Conservation (phyloP, 768 basidiomycete species). For the Phlebiopsis flavidoalba region DNA sequence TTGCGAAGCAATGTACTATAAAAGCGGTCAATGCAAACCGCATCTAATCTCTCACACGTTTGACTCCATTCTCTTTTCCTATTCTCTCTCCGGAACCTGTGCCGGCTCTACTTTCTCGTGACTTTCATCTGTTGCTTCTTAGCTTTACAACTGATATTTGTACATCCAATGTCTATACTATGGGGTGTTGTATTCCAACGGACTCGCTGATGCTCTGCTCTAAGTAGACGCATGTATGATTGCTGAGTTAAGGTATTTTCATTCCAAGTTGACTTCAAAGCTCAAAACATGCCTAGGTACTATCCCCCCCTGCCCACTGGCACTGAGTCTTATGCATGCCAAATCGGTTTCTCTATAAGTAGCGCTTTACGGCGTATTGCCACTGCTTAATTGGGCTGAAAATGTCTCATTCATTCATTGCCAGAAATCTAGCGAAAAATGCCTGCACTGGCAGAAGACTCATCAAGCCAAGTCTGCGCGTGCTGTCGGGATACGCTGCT, state of each 20-base stretch:
- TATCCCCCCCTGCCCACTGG: neutral
- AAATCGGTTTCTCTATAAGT: neutral
- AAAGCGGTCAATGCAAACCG: neutral
- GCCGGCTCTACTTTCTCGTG: neutral
- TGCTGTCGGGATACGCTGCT: neutral
- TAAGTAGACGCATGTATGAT: conserved; percentile 8
- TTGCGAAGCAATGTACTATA: neutral
- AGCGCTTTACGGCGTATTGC: too few species aligned
- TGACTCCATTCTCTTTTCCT: neutral
- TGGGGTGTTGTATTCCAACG: conserved; percentile 1
- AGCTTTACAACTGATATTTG: neutral
- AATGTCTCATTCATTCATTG: too few species aligned
- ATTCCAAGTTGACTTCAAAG: too few species aligned
- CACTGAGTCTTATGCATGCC: neutral
- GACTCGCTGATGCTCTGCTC: conserved; percentile 2
- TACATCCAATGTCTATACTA: neutral
- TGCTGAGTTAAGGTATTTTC: conserved; percentile 1
- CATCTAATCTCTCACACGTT: neutral
- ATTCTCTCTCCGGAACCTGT: neutral
- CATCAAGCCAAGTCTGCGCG: neutral
- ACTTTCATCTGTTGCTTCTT: neutral
- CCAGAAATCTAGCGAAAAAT: too few species aligned
- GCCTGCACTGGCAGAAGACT: too few species aligned
- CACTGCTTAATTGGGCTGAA: too few species aligned
- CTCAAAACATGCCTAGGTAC: neutral